Evolutionary conservation across 2,329 filamentous ascomycete genomes (phyloP).

Genomic region (Penicillium palitans): DNA sequence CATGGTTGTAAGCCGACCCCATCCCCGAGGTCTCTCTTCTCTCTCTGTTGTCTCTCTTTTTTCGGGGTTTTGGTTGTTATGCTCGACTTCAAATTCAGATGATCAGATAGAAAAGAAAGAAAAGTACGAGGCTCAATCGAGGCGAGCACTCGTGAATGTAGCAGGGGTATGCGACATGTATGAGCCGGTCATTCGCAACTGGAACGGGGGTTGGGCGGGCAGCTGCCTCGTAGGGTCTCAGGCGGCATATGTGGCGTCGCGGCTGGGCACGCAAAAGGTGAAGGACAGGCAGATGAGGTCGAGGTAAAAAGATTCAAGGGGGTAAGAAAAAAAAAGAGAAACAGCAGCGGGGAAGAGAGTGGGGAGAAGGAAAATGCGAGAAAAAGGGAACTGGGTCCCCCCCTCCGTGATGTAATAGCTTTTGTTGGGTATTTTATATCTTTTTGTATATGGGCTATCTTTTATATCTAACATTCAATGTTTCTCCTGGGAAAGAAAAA

Average conservation of each 20-base stretch:
- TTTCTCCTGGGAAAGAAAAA: not conserved
- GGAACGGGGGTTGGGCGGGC: slow-evolving; percentile 28
- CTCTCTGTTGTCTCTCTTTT: slow-evolving; percentile 1
- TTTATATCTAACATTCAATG: not conserved
- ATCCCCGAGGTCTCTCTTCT: slow-evolving; percentile 24
- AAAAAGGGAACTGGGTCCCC: slow-evolving; percentile 8
- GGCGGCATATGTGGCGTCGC: slow-evolving; percentile 32
- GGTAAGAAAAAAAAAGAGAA: slow-evolving; percentile 7
- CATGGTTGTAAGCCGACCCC: slow-evolving; percentile 38
- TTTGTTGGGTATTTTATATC: not conserved
- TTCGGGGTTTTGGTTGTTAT: not conserved
- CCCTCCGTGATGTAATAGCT: slow-evolving; percentile 20
- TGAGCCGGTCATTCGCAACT: slow-evolving; percentile 28
- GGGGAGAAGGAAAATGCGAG: slow-evolving; percentile 18
- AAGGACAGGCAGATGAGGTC: slow-evolving; percentile 5
- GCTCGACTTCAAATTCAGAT: not conserved
- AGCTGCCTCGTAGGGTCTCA: slow-evolving; percentile 39
- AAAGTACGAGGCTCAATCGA: slow-evolving; percentile 25
- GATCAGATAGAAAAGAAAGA: slow-evolving; percentile 6
- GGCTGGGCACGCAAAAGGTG: slow-evolving; percentile 12
- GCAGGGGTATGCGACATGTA: slow-evolving; percentile 21
- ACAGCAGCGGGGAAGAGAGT: slow-evolving; percentile 15
- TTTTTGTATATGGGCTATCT: too few species aligned
- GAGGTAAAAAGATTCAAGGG: slow-evolving; percentile 1
- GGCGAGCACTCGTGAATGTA: slow-evolving; percentile 17